Evolutionary conservation across 495 filamentous ascomycete species (phyloP), one percentile per base, ranked within the genome.

Genomic region (Rusavskia elegans): DNA sequence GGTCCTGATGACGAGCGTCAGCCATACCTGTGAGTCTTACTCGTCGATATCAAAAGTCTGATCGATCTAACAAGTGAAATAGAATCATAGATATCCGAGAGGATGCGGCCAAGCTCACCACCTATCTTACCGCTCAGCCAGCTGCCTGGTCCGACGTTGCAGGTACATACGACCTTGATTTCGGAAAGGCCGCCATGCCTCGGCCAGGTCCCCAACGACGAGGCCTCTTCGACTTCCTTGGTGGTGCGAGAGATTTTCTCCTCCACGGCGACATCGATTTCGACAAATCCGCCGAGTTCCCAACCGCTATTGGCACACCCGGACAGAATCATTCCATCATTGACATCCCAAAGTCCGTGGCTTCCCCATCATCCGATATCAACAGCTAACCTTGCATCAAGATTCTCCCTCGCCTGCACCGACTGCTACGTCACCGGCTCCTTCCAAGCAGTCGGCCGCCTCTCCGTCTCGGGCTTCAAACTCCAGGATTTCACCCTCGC

Each of bases 351-450:
- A 19, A 11, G n/a, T 46, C 44, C 19, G 44, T 46, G 14, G 19
- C 13, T 8, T 1, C 13, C 19, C 44, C 39, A 2, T 17, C 7
- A 11, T 46, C 7, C 21, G 11, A 5, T 29, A 2, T 11, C 5
- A 25, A 11, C 44, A 27, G 14, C 44, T 46, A 17, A 46, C 21
- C 9, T 6, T 5, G 1, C 21, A 5, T 29, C 19, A 1, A 46
- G 44, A 11, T 39, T 68, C 11, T 50, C 48, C 3, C 21, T 68
- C 5, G 63, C 62, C 29, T 68, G 66, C 23, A 49, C 54, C 38
- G 58, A 67, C 25, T 68, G 66, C 41, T 68, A 57, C 44, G 52
- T 68, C 1, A 50, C 37, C 0, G 66, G 66, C 9, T 60, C 54
- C 23, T 59, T 66, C 32, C 48, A 61, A 48, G 41, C 68, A 14